Percentiles rank a stretch among this genome's conserved stretches.
Conservation (phyloP, 352 stramenopile genomes). For the Aphanomyces euteiches region DNA sequence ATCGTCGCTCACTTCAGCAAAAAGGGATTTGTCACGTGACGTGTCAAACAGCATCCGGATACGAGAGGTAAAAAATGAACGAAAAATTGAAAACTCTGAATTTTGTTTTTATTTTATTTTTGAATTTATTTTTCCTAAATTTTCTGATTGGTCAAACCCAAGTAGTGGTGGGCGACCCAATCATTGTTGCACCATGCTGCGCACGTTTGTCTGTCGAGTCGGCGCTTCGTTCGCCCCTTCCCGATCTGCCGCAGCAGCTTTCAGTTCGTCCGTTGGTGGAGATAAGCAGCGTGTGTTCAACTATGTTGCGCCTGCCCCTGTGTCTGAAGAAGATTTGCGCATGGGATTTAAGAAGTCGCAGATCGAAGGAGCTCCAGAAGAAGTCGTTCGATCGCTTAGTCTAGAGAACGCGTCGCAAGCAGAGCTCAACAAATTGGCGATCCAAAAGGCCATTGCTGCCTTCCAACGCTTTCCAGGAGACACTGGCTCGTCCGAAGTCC, state of each 20-base stretch:
- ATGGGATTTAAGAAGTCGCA: conserved; percentile 24
- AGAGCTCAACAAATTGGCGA: conserved; percentile 79
- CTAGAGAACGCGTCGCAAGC: conserved; percentile 75
- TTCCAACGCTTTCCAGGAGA: conserved; percentile 85
- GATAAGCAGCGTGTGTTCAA: conserved; percentile 14
- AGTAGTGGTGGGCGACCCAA: conserved; percentile 14
- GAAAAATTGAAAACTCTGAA: background rate
- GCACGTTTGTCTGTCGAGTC: conserved; percentile 7
- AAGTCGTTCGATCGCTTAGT: conserved; percentile 45
- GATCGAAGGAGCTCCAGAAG: conserved; percentile 13
- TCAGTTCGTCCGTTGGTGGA: conserved; percentile 9
- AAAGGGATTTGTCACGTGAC: background rate
- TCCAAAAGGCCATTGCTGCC: conserved; percentile 72
- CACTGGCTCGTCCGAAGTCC: conserved; percentile 81
- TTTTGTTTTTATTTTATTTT: background rate
- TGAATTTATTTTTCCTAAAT: background rate
- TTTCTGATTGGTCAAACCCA: conserved; percentile 11
- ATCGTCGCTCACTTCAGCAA: background rate
- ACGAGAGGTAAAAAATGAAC: background rate
- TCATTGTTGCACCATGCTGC: conserved; percentile 24
- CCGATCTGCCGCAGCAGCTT: background rate
- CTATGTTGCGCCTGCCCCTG: conserved; percentile 10
- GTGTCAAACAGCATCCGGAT: background rate
- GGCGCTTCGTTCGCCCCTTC: conserved; percentile 3
- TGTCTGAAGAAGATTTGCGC: conserved; percentile 18